Base-by-base conservation (phyloP, 257 asterid genomes). In the Voacanga thouarsii region DNA sequence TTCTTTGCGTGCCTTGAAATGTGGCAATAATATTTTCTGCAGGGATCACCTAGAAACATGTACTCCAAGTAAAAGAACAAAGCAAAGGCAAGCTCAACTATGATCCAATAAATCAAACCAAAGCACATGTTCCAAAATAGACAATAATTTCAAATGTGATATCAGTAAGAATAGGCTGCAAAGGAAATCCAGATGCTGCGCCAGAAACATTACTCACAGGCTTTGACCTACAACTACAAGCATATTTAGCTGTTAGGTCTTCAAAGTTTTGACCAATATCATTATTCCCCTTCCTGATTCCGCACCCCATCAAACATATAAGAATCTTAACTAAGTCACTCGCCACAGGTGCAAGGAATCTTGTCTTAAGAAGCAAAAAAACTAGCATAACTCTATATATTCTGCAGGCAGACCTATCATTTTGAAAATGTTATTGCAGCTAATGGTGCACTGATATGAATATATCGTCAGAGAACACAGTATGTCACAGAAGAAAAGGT, bases 1-100 rank as follows among this genome's bases (percentile, higher is more conserved):
- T 94, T 85, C 85, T 88, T 74, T 45, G 78, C 47, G 91, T 86
- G 76, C 90, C 90, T 81, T 92, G 97, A 84, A 94, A 86, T 63
- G 92, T 91, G 59, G 97, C 97, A 82, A 89, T 94, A 56, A 94
- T 87, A 80, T 94, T 94, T 80, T 94, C 98, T 1, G 98, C 96
- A 77, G 97, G 95, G 79, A 94, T 94, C 75, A 90, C 96, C 97
- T 93, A 53, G 49, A 72, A 43, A 76, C 26, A 50, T 41, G 60
- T 41, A 51, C 37, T 33, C 1, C 55, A 56, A 66, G 64, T 21
- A 30, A 33, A 59, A 61, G 74, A 65, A 45, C 51, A 78, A 71
- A 50, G 72, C 12, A 21, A 12, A 41, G 33, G 41, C 18, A 10
- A 68, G 6, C 16, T 68, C 15, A 41, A 23, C 41, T 68, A 12